Percentiles rank a stretch among this genome's conserved stretches.
Conservation (phyloP, 192 early-diverging fungal genomes). For the Obelidium mucronatum region DNA sequence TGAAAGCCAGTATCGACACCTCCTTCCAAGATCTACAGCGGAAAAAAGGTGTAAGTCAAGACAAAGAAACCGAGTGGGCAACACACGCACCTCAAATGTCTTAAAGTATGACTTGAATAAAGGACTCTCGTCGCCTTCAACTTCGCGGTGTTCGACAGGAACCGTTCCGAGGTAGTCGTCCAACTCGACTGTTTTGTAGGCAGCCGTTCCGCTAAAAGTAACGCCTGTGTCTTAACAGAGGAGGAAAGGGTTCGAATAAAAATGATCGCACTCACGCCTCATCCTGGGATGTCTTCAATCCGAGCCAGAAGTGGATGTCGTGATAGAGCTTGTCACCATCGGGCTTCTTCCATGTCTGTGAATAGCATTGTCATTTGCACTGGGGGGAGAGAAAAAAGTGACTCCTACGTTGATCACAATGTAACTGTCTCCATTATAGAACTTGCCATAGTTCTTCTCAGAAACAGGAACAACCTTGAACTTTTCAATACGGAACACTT, state of each 20-base stretch:
- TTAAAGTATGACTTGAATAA: constrained; percentile 76
- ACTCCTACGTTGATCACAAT: constrained; percentile 74
- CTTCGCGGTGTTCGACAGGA: constrained; percentile 81
- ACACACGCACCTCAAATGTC: constrained; percentile 47
- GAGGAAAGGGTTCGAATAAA: neutral
- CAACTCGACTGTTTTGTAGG: constrained; percentile 77
- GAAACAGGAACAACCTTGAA: constrained; percentile 75
- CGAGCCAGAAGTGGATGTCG: constrained; percentile 88
- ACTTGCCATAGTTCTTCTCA: constrained; percentile 66
- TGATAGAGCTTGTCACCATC: constrained; percentile 69
- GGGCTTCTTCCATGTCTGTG: constrained; percentile 67
- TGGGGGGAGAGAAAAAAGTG: neutral
- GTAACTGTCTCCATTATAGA: constrained; percentile 72
- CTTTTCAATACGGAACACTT: constrained; percentile 81
- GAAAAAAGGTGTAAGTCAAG: neutral
- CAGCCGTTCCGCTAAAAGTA: constrained; percentile 68
- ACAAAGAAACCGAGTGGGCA: neutral
- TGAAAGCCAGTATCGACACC: constrained; percentile 79
- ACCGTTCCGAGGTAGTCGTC: constrained; percentile 73
- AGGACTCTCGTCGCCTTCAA: constrained; percentile 71
- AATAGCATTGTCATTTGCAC: neutral
- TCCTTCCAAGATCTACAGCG: constrained; percentile 66
- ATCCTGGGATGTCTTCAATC: constrained; percentile 73
- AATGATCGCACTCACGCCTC: constrained; percentile 18
- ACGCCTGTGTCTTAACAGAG: neutral